A percentile compares a stretch with the other conserved stretches of the same genome.
Conservation (phyloP, 139 green algal species). For the Eudorina sp. region DNA sequence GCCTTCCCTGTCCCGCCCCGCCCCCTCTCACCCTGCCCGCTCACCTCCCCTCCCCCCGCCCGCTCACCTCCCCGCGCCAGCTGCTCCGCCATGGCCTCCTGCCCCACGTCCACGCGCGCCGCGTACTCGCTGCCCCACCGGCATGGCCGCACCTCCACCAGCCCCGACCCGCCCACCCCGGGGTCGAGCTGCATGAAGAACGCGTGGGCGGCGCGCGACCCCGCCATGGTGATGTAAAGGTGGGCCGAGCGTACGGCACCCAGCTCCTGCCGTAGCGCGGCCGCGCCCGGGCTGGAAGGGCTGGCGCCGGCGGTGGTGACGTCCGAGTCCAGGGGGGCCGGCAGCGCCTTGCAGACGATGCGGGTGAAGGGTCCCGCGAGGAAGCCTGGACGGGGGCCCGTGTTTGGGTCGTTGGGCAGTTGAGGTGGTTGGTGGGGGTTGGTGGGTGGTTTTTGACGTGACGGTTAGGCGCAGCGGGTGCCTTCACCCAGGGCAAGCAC, state of each 20-base stretch:
- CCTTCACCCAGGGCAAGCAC: too few relatives aligned
- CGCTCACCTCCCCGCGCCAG: slow-evolving; percentile 25
- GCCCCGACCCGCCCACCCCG: background rate
- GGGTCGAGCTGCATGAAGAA: slow-evolving; percentile 32
- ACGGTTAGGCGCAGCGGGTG: too few relatives aligned
- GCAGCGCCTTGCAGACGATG: background rate
- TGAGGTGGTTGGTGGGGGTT: background rate
- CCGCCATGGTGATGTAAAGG: background rate
- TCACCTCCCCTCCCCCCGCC: background rate
- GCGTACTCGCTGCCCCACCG: background rate
- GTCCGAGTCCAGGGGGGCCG: background rate
- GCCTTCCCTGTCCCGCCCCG: too few relatives aligned
- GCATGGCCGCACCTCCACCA: slow-evolving; percentile 41
- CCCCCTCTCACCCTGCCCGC: too few relatives aligned
- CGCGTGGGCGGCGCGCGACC: slow-evolving; percentile 1
- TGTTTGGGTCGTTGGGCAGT: background rate
- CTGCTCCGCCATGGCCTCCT: slow-evolving; percentile 18
- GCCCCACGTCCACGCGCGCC: background rate
- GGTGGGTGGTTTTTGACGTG: too few relatives aligned
- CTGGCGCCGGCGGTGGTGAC: background rate
- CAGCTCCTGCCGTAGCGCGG: background rate
- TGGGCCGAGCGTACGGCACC: slow-evolving; percentile 22
- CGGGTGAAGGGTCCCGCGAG: background rate
- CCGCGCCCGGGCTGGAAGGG: background rate
- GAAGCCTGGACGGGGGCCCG: background rate